Evolutionary conservation across 2,329 filamentous ascomycete genomes (phyloP), one percentile per base, ranked within the genome.

Genomic region (Colletotrichum zoysiae): DNA sequence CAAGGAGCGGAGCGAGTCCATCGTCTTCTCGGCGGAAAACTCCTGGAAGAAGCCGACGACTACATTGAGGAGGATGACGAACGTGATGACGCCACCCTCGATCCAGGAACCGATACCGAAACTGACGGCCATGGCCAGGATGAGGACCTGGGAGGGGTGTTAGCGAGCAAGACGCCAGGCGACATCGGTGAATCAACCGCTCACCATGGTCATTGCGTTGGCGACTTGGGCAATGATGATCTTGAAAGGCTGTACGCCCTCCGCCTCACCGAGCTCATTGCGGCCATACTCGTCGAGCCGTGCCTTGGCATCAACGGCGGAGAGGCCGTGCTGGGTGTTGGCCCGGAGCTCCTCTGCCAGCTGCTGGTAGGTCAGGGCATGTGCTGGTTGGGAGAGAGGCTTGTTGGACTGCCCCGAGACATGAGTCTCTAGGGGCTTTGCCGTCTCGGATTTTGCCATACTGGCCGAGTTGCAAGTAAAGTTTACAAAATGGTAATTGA

Each of bases 151-250:
- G 58, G n/a, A n/a, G 35, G 8, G 18, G 33, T 11, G 60, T 63
- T 12, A 63, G 60, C 11, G 35, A 35, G n/a, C 5, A 30, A 0
- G 1, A 7, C 6, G 7, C 35, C 7, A 38, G 35, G 35, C 8
- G 35, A 11, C 9, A 5, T 8, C 4, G 16, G 30, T 9, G 16
- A 38, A 14, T 18, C 23, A 38, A 11, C 1, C 16, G 33, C 33
- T 63, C 48, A 63, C 89, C 78, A 92, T 79, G 74, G 87, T 91
- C 90, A 91, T 91, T 14, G 89, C 89, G 78, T 92, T 92, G 58
- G 89, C 89, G 58, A 91, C 81, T 77, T 92, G 90, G 53, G 86
- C 83, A 53, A 91, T 79, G 23, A 92, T 78, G 69, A 92, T 91
- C 77, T 90, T 89, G 57, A 84, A 78, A 33, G 86, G 84, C 53